Evolutionary conservation across 495 filamentous ascomycete genomes (phyloP).

Genomic region (Antarctomyces pellizariae): DNA sequence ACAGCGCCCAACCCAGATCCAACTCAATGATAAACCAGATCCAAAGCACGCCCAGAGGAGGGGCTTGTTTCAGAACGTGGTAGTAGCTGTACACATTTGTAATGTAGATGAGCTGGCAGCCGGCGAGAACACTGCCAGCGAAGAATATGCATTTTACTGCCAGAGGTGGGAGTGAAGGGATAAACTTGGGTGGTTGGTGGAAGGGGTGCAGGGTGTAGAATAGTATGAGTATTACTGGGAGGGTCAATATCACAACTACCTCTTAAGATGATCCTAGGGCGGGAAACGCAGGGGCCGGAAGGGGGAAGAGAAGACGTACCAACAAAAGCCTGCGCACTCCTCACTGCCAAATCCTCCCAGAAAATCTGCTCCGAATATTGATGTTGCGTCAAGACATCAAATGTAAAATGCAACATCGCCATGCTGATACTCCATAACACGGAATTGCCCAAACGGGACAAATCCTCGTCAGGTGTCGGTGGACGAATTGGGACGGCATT

Average conservation of each 20-base stretch:
- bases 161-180: slow-evolving; percentile 21
- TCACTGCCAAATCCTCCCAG: slow-evolving; percentile 28
- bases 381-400: slow-evolving; percentile 76
- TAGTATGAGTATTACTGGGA: slow-evolving; percentile 32
- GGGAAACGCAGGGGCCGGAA: not conserved
- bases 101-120: slow-evolving; percentile 57
- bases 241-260: slow-evolving; percentile 4
- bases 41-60: slow-evolving; percentile 76
- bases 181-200: slow-evolving; percentile 16
- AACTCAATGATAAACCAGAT: slow-evolving; percentile 85
- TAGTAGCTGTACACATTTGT: slow-evolving; percentile 63
- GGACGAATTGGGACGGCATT: slow-evolving; percentile 13
- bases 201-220: slow-evolving; percentile 36
- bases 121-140: slow-evolving; percentile 25
- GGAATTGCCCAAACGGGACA: slow-evolving; percentile 31
- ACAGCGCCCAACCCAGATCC: slow-evolving; percentile 37
- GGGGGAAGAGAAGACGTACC: slow-evolving; percentile 16
- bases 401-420: slow-evolving; percentile 61
- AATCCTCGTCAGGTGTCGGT: slow-evolving; percentile 1
- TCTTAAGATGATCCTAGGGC: slow-evolving; percentile 1
- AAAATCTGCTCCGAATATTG: slow-evolving; percentile 59
- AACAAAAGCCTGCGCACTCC: slow-evolving; percentile 23
- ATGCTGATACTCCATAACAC: slow-evolving; percentile 49
- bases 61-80: slow-evolving; percentile 78
- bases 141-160: slow-evolving; percentile 31